Evolutionary conservation across 2,329 filamentous ascomycete genomes (phyloP).

Genomic region (Chaetomium olivaceum): DNA sequence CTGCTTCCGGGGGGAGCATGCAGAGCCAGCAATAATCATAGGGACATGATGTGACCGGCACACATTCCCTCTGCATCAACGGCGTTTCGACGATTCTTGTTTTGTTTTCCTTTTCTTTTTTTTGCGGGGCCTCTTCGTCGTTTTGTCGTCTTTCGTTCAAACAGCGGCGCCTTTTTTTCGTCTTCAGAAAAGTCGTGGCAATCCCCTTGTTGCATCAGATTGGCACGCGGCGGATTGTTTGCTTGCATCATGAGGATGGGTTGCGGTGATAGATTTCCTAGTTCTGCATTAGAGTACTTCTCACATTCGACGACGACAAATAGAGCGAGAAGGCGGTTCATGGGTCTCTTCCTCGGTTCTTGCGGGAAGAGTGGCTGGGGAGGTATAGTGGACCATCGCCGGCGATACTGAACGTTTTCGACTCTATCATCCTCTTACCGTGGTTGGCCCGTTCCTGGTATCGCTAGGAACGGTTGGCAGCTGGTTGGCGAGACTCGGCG

Average conservation of each 20-base stretch:
- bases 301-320: constrained; percentile 29
- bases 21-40: constrained; percentile 32
- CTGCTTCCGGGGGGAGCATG: constrained; percentile 46
- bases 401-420: constrained; percentile 15
- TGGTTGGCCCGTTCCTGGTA: constrained; percentile 4
- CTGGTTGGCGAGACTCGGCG: constrained; percentile 2
- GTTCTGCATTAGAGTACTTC: constrained; percentile 38
- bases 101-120: constrained; percentile 27
- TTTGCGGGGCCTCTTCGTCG: constrained; percentile 35
- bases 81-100: constrained; percentile 33
- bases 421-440: constrained; percentile 1
- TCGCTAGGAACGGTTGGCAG: constrained; percentile 9
- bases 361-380: constrained; percentile 6
- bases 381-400: constrained; percentile 4
- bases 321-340: constrained; percentile 33
- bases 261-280: constrained; percentile 39
- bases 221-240: constrained; percentile 40
- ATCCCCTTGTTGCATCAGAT: constrained; percentile 43
- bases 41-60: constrained; percentile 38
- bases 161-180: constrained; percentile 10
- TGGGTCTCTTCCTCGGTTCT: constrained; percentile 22
- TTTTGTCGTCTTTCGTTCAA: constrained; percentile 31
- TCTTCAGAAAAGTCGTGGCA: constrained; percentile 22
- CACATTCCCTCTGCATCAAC: constrained; percentile 33
- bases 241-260: constrained; percentile 40